A percentile compares a stretch with the other conserved stretches of the same genome.
Evolutionary conservation across 1,139 yeast genomes (phyloP).

Genomic region (Magnusiomyces tetraspermus): DNA sequence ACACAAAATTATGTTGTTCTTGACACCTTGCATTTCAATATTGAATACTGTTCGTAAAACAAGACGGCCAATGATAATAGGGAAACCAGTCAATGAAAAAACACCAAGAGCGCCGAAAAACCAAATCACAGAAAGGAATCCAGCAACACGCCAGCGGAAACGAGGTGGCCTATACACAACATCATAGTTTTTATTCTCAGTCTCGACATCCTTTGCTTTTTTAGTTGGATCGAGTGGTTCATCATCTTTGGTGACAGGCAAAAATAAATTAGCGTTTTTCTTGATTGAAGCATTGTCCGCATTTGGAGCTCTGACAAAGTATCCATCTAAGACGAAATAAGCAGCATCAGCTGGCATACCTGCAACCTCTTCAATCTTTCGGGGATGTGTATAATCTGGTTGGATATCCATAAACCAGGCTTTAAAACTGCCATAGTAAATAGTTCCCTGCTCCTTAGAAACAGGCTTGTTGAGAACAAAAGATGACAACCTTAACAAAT

Average conservation of each 20-base stretch:
- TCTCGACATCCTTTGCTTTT: slow-evolving; percentile 32
- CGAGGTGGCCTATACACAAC: slow-evolving; percentile 83
- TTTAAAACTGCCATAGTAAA: slow-evolving; percentile 47
- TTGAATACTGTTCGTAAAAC: slow-evolving; percentile 3
- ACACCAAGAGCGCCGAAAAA: slow-evolving; percentile 48
- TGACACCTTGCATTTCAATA: slow-evolving; percentile 2
- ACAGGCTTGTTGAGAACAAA: slow-evolving; percentile 62
- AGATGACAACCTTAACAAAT: slow-evolving; percentile 61
- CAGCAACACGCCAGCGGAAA: slow-evolving; percentile 51
- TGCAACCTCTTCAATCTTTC: slow-evolving; percentile 41
- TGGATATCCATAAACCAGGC: slow-evolving; percentile 36
- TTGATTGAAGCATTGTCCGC: slow-evolving; percentile 59
- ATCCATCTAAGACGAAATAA: slow-evolving; percentile 53
- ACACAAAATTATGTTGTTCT: slow-evolving; percentile 15
- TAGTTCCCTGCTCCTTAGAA: slow-evolving; percentile 66
- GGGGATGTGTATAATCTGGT: slow-evolving; percentile 57
- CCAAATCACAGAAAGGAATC: slow-evolving; percentile 58
- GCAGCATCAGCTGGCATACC: slow-evolving; percentile 17
- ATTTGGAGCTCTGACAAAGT: slow-evolving; percentile 76
- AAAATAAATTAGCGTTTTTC: slow-evolving; percentile 57
- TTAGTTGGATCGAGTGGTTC: slow-evolving; percentile 41
- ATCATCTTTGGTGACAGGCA: slow-evolving; percentile 77
- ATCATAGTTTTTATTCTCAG: slow-evolving; percentile 35
- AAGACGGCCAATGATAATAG: slow-evolving; percentile 29
- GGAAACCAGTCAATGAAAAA: slow-evolving; percentile 24